phyloP scores from a whole-genome alignment of 768 basidiomycete species.

The Coprinellus micaceus region DNA sequence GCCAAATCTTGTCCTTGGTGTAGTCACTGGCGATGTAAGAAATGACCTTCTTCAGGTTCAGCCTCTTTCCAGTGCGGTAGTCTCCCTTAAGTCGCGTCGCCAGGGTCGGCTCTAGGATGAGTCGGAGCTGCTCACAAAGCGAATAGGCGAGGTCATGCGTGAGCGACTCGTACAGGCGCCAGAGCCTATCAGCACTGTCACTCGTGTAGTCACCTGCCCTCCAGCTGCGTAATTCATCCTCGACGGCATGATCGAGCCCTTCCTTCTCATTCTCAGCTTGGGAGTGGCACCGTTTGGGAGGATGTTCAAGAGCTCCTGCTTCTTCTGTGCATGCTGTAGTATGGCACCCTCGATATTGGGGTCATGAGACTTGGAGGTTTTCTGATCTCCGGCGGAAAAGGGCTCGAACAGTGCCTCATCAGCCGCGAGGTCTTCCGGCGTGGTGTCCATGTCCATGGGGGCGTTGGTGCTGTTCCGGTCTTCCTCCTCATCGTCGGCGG shows the following conservation, averaged over 20 bases:
- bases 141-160: slow-evolving; percentile 89
- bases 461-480: slow-evolving; percentile 23
- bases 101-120: slow-evolving; percentile 92
- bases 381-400: background rate
- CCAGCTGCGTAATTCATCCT: slow-evolving; percentile 55
- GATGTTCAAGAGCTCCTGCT: slow-evolving; percentile 32
- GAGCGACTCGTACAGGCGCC: slow-evolving; percentile 87
- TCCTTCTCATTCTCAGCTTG: slow-evolving; percentile 22
- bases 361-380: slow-evolving; percentile 19
- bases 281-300: slow-evolving; percentile 23
- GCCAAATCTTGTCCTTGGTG: slow-evolving; percentile 99
- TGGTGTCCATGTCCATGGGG: slow-evolving; percentile 50
- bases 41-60: slow-evolving; percentile 99
- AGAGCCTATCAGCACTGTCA: slow-evolving; percentile 66
- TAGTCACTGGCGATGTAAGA: slow-evolving; percentile 97
- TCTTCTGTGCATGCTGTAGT: slow-evolving; percentile 27
- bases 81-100: slow-evolving; percentile 94
- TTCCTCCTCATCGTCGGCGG: slow-evolving; percentile 49
- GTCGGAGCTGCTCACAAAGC: slow-evolving; percentile 93
- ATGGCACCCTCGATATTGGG: slow-evolving; percentile 46
- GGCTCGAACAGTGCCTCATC: slow-evolving; percentile 8
- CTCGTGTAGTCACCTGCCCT: slow-evolving; percentile 54
- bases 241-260: slow-evolving; percentile 26
- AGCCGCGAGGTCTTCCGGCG: slow-evolving; percentile 21
- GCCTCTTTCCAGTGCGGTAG: slow-evolving; percentile 93